phyloP scores from a whole-genome alignment of 352 stramenopile species.

The Phytophthora pistaciae region DNA sequence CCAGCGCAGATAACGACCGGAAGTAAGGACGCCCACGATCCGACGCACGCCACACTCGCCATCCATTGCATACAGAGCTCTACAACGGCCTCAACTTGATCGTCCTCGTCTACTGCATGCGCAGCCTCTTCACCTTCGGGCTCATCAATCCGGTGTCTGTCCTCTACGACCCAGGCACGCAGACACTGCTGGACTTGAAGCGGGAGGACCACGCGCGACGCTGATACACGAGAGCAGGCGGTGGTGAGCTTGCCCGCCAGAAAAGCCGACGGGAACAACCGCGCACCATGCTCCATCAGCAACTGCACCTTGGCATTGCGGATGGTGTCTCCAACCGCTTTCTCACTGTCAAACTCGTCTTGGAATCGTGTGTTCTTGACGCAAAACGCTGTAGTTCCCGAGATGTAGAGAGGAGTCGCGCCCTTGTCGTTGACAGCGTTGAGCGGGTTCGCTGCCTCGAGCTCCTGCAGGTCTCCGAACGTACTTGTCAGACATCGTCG shows the following conservation, averaged over 20 bases:
- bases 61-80: constrained; percentile 27
- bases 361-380: not conserved
- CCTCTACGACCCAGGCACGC: not conserved
- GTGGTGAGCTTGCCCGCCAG: not conserved
- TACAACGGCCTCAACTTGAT: not conserved
- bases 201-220: not conserved
- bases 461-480: constrained; percentile 9
- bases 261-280: constrained; percentile 5
- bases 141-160: not conserved
- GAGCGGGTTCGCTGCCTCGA: constrained; percentile 11
- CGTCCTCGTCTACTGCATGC: not conserved
- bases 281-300: constrained; percentile 16
- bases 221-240: not conserved
- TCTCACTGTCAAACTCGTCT: not conserved
- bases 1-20: constrained; percentile 24
- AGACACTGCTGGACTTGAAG: constrained; percentile 12
- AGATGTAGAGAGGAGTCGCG: constrained; percentile 22
- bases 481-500: constrained; percentile 22
- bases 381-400: not conserved
- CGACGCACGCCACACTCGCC: constrained; percentile 4
- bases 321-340: not conserved
- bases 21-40: constrained; percentile 1
- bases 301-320: constrained; percentile 11
- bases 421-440: constrained; percentile 13
- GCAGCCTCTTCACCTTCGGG: constrained; percentile 9